Conservation (phyloP, 768 basidiomycete genomes). For the Lactarius hengduanensis region DNA sequence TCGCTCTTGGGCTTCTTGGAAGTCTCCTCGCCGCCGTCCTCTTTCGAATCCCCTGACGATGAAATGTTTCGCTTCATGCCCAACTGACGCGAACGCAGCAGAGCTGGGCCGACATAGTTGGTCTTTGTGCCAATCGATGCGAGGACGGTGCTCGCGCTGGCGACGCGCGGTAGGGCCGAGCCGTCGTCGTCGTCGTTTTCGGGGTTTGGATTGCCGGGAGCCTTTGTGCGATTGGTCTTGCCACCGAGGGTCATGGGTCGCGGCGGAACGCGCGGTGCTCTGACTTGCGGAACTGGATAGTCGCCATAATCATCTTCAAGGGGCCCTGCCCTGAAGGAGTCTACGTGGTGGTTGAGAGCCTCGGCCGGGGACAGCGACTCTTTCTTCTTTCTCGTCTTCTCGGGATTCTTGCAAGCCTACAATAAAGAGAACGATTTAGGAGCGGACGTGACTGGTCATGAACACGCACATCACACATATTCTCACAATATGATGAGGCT, state of each 20-base stretch:
- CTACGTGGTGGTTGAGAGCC: slow-evolving; percentile 31
- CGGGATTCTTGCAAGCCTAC: slow-evolving; percentile 78
- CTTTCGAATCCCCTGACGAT: slow-evolving; percentile 9
- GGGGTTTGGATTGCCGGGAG: not conserved
- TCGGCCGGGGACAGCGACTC: slow-evolving; percentile 48
- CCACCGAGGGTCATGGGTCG: not conserved
- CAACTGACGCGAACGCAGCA: slow-evolving; percentile 23
- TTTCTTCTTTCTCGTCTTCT: slow-evolving; percentile 54
- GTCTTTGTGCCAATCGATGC: slow-evolving; percentile 24
- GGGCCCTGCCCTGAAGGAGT: slow-evolving; percentile 21
- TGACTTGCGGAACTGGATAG: slow-evolving; percentile 16
- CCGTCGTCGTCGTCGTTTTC: not conserved
- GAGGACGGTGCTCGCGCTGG: slow-evolving; percentile 24
- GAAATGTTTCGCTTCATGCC: slow-evolving; percentile 19
- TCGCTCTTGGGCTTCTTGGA: slow-evolving; percentile 19
- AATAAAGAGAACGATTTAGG: not conserved
- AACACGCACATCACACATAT: slow-evolving; percentile 76
- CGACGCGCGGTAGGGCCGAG: slow-evolving; percentile 12
- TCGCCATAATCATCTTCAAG: slow-evolving; percentile 36
- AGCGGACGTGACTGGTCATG: not conserved
- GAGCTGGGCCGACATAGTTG: slow-evolving; percentile 24
- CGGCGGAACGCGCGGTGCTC: not conserved
- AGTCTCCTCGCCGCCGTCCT: slow-evolving; percentile 5
- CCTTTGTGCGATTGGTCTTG: not conserved
- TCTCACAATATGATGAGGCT: slow-evolving; percentile 56